A percentile compares a stretch with the other conserved stretches of the same genome.
These are phyloP conservation scores for Gossypium stocksii DNA, from an alignment of 345 rosid species.

Conservation along the genomic window DNA sequence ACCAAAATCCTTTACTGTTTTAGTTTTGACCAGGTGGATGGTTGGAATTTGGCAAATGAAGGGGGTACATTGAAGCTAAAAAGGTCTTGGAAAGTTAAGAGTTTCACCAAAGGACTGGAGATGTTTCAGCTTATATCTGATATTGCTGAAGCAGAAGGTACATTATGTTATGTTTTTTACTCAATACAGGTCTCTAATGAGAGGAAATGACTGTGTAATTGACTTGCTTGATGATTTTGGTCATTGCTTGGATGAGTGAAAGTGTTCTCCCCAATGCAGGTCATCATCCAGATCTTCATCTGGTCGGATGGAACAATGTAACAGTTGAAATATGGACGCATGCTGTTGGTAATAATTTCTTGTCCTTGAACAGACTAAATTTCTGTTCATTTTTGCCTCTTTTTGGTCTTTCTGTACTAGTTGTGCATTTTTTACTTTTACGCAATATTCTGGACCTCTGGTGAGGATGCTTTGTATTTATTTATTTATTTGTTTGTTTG, in stretches of 20 bases:
- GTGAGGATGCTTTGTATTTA: neutral
- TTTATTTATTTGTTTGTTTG: neutral
- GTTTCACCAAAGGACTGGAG: conserved; percentile 79
- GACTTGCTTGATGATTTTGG: neutral
- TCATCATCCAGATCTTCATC: conserved; percentile 98
- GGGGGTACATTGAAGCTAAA: conserved; percentile 63
- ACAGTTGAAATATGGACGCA: conserved; percentile 93
- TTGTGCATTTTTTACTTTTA: neutral
- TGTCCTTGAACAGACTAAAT: neutral
- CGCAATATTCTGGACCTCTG: neutral
- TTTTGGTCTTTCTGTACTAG: neutral
- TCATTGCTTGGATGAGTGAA: conserved; percentile 10
- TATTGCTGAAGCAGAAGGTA: conserved; percentile 89
- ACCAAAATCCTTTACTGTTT: neutral
- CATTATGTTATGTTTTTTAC: neutral
- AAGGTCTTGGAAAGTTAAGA: conserved; percentile 65
- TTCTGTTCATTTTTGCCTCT: neutral
- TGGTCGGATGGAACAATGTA: conserved; percentile 92
- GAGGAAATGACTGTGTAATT: neutral
- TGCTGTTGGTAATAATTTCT: conserved; percentile 62
- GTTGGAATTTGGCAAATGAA: conserved; percentile 79
- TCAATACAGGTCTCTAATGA: neutral
- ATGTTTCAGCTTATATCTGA: conserved; percentile 67
- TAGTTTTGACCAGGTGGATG: conserved; percentile 45
- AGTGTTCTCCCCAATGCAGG: conserved; percentile 42